Evolutionary conservation across 306 rosid genomes (phyloP), one percentile per base, ranked within the genome.

Genomic region (Inga laurina): DNA sequence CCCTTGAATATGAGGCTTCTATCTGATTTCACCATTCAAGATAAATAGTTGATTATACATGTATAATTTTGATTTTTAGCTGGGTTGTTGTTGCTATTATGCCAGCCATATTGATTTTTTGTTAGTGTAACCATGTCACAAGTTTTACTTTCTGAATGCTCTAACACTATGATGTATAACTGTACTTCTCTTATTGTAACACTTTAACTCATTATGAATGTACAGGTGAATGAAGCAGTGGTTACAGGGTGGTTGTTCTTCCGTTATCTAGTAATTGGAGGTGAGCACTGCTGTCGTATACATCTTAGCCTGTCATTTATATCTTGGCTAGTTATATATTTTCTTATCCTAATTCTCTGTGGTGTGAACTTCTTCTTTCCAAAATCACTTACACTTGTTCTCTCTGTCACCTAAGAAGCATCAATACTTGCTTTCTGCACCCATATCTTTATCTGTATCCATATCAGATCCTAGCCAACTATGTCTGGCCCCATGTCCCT

Each of bases 191-290:
- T 8, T 43, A 10, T 54, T 45, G 41, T 35, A 19, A 69, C 65
- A 79, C 16, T 61, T 51, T 76, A 43, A 44, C 85, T 83, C 82
- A 70, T 77, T 73, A 71, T 82, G 13, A 65, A 52, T 79, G 77
- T 85, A 61, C 87, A 95, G 99, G 92, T 96, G 85, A 92, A 86
- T 82, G 99, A 96, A 94, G 99, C 98, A 9, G 99, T 96, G 82
- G 98, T 96, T 70, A 44, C 92, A 48, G 99, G 99, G 77, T 96
- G 99, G 99, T 84, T 96, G 93, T 96, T 96, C 89, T 96, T 96
- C 81, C 97, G 99, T 79, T 96, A 96, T 89, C 87, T 96, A 89
- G 99, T 96, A 52, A 94, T 96, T 83, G 99, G 99, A 96, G 99
- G 99, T 95, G 91, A 77, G 78, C 65, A 85, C 78, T 32, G 71